phyloP scores from a whole-genome alignment of 1,284 basidiomycete genomes.

The Tilletia walkeri region DNA sequence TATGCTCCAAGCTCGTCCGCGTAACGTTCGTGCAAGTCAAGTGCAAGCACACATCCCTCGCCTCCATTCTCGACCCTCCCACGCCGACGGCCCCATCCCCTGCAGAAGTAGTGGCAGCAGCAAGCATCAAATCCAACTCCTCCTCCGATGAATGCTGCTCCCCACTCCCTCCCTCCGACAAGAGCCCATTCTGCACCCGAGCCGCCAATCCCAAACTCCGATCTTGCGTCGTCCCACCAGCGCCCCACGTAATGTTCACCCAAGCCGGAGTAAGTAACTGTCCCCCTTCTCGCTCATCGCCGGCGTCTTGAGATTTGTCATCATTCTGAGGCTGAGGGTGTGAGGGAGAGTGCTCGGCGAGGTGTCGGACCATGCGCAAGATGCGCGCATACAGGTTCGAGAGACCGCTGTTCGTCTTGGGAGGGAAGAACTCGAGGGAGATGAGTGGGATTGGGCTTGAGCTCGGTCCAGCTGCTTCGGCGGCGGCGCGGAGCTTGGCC shows the following conservation, averaged over 20 bases:
- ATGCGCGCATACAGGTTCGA: slow-evolving; percentile 58
- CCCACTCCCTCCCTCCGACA: slow-evolving; percentile 10
- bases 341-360: slow-evolving; percentile 15
- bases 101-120: too few relatives aligned
- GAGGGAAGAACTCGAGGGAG: slow-evolving; percentile 94
- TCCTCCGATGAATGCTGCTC: neutral
- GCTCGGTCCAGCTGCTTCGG: neutral
- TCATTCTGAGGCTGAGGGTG: neutral
- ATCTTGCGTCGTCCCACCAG: slow-evolving; percentile 88
- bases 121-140: slow-evolving; percentile 1
- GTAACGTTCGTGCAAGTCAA: slow-evolving; percentile 95
- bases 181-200: slow-evolving; percentile 44
- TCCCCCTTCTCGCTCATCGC: neutral
- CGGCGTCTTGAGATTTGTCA: neutral
- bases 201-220: slow-evolving; percentile 74
- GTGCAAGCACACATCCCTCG: slow-evolving; percentile 86
- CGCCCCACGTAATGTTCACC: slow-evolving; percentile 86
- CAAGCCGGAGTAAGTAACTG: slow-evolving; percentile 33
- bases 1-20: slow-evolving; percentile 70
- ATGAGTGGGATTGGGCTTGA: slow-evolving; percentile 62
- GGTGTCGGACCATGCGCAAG: slow-evolving; percentile 67
- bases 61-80: slow-evolving; percentile 57
- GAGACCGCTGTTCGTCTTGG: slow-evolving; percentile 86
- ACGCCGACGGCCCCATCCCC: too few relatives aligned
- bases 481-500: slow-evolving; percentile 1